Conservation (phyloP, 768 basidiomycete species). For the Pholiota conissans region DNA sequence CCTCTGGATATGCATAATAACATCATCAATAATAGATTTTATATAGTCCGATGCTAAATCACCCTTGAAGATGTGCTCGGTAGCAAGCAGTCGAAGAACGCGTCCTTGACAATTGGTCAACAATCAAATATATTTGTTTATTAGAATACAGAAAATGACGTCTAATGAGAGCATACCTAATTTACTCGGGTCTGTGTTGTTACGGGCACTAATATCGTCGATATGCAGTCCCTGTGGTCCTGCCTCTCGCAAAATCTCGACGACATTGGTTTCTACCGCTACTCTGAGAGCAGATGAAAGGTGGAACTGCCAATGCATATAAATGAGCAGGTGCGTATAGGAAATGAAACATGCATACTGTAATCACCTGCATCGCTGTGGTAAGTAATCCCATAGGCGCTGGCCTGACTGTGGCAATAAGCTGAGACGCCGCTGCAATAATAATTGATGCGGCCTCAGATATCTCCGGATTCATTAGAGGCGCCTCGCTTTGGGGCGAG, state of each 20-base stretch:
- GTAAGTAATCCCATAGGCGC: background rate
- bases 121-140: no score
- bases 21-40: conserved; percentile 10
- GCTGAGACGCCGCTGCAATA: conserved; percentile 1
- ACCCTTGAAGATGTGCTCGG: conserved; percentile 29
- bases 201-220: conserved; percentile 31
- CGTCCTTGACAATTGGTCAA: background rate
- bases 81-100: conserved; percentile 22
- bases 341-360: no score
- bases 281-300: conserved; percentile 3
- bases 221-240: conserved; percentile 36
- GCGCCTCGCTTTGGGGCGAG: background rate
- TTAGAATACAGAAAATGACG: no score
- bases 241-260: conserved; percentile 30
- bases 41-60: background rate
- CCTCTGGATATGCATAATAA: conserved; percentile 21
- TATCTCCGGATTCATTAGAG: conserved; percentile 1
- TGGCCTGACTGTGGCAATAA: background rate
- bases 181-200: conserved; percentile 5
- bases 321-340: no score
- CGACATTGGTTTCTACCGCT: background rate
- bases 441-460: background rate
- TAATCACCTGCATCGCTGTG: background rate
- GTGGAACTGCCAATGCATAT: background rate
- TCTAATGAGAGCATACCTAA: conserved; percentile 2